Base-by-base conservation (phyloP, 2,329 filamentous ascomycete genomes). In the Clathrospora elynae region DNA sequence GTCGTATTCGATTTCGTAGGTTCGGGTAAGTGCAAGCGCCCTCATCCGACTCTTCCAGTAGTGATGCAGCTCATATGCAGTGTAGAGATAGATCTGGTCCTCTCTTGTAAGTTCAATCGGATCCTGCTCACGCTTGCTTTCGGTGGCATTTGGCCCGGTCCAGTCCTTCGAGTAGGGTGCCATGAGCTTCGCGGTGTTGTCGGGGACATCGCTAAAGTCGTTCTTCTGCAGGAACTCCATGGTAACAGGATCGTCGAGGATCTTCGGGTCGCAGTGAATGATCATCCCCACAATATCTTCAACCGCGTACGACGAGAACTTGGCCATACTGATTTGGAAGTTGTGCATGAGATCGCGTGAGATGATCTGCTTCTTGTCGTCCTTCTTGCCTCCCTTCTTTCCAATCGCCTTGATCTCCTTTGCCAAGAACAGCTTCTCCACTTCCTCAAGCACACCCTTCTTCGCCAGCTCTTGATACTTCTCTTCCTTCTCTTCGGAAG, bases 31-130 rank as follows among this genome's bases (percentile, higher is more conserved):
- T 2, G 85, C 80, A 55, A 99, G 79, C 24, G 93, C 93, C 57
- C 93, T 83, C 86, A 97, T 97, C 70, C 93, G 86, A 49, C 89
- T 90, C 78, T 96, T 96, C 93, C 93, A 99, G 75, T 99, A 99
- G 68, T 96, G 91, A 57, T 95, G 90, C 53, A 97, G 76, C 70
- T 99, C 93, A 62, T 87, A 97, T 1, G 92, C 89, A 4, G 93
- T 97, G 67, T 86, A 88, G 17, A 99, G 78, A 68, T 91, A 99
- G 42, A 99, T 88, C 72, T 97, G 92, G 73, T 99, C 93, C 70
- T 97, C 90, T 50, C 91, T 80, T 2, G 92, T 96, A 38, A 99
- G 83, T 65, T 99, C 93, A 5, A 70, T 72, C 1, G 92, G 92
- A 71, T 97, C 91, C 63, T 87, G 83, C 68, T 99, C 93, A 40